Percentiles rank a stretch among this genome's conserved stretches.
These are phyloP conservation scores for Clarireedia paspali DNA, from an alignment of 2,329 filamentous ascomycete species.

Conservation along the genomic window DNA sequence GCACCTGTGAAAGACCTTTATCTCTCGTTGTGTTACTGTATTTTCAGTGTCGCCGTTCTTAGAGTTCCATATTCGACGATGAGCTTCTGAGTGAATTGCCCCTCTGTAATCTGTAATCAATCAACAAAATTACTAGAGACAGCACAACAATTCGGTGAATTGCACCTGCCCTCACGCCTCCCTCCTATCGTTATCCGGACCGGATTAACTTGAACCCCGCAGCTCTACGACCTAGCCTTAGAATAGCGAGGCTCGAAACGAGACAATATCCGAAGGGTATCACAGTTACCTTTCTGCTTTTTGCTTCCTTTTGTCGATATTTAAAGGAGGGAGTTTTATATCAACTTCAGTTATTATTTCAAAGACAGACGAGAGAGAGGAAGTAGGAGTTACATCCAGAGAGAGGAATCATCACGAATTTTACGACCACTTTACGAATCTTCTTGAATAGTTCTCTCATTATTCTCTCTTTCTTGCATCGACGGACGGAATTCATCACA, in stretches of 20 bases:
- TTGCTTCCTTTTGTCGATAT: not conserved
- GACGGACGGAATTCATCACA: not conserved
- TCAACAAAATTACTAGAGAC: not conserved
- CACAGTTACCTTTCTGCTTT: not conserved
- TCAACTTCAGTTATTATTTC: not conserved
- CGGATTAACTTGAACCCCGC: not conserved
- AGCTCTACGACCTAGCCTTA: not conserved
- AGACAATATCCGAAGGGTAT: not conserved
- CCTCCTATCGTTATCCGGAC: not conserved
- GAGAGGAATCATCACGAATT: slow-evolving; percentile 16
- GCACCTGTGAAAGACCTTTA: not conserved
- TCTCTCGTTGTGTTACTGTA: not conserved
- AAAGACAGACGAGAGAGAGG: too few species aligned
- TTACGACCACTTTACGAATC: slow-evolving; percentile 30
- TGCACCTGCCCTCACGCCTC: not conserved
- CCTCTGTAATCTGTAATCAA: slow-evolving; percentile 1
- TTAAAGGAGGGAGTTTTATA: not conserved
- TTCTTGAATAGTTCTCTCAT: slow-evolving; percentile 19
- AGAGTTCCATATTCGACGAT: slow-evolving; percentile 14
- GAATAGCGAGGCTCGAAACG: not conserved
- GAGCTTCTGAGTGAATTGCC: slow-evolving; percentile 11
- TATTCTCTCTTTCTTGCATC: not conserved
- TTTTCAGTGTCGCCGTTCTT: not conserved
- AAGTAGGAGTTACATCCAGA: too few species aligned
- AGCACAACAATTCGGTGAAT: too few species aligned